A percentile compares a stretch with the other conserved stretches of the same genome.
phyloP scores from a whole-genome alignment of 2,329 filamentous ascomycete species.

The Simplicillium aogashimaense region DNA sequence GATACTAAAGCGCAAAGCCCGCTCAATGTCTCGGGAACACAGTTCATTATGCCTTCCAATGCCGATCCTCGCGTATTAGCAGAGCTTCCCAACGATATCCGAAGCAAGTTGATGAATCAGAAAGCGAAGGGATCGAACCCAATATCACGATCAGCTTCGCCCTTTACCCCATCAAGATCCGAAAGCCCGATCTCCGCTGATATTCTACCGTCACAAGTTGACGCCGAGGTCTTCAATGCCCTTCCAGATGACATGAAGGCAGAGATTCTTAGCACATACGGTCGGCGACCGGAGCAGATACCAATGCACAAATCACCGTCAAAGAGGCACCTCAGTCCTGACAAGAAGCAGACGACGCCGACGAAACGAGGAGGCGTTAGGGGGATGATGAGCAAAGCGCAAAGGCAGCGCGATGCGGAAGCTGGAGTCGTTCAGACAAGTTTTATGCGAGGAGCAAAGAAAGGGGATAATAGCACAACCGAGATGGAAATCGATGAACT shows the following conservation, averaged over 20 bases:
- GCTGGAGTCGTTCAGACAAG: slow-evolving; percentile 64
- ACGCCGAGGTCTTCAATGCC: slow-evolving; percentile 73
- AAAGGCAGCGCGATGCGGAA: slow-evolving; percentile 42
- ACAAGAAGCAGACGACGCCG: slow-evolving; percentile 47
- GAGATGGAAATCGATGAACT: slow-evolving; percentile 36
- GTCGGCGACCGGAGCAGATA: slow-evolving; percentile 22
- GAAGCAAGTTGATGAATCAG: slow-evolving; percentile 61
- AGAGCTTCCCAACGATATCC: slow-evolving; percentile 76
- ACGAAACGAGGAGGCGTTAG: slow-evolving; percentile 50
- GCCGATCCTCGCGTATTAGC: slow-evolving; percentile 73
- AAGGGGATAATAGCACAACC: slow-evolving; percentile 15
- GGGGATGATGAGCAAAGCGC: slow-evolving; percentile 30
- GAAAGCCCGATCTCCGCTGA: slow-evolving; percentile 28
- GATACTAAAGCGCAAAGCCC: slow-evolving; percentile 52
- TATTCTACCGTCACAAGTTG: slow-evolving; percentile 65
- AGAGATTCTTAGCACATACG: slow-evolving; percentile 71
- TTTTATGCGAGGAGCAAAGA: slow-evolving; percentile 45
- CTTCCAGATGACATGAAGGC: slow-evolving; percentile 78
- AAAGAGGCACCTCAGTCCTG: slow-evolving; percentile 41
- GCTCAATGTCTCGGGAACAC: slow-evolving; percentile 74
- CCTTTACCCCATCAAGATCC: slow-evolving; percentile 21
- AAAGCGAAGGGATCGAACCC: slow-evolving; percentile 17
- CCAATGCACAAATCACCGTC: slow-evolving; percentile 40
- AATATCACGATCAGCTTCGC: slow-evolving; percentile 15
- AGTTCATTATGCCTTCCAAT: slow-evolving; percentile 83